phyloP scores from a whole-genome alignment of 2,329 filamentous ascomycete genomes.

The Aspergillus pseudoglaucus region DNA sequence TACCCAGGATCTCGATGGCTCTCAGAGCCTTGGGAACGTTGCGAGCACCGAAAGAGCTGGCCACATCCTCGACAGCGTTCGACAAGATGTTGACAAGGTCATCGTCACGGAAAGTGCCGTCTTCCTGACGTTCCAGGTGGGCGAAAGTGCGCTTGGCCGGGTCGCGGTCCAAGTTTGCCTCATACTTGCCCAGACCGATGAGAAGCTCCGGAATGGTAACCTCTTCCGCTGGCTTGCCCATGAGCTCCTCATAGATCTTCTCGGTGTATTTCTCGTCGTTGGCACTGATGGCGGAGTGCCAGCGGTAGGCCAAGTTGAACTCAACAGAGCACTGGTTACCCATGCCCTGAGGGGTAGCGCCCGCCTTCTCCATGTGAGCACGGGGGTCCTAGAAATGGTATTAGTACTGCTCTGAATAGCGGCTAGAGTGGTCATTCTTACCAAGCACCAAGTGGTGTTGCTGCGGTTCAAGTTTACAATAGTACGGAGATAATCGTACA shows the following conservation, averaged over 20 bases:
- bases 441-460: conserved; percentile 71
- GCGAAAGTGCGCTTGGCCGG: conserved; percentile 64
- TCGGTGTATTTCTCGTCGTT: conserved; percentile 78
- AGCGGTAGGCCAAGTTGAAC: conserved; percentile 83
- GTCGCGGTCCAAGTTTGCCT: conserved; percentile 56
- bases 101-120: conserved; percentile 69
- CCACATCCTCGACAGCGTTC: conserved; percentile 64
- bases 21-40: conserved; percentile 69
- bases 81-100: conserved; percentile 66
- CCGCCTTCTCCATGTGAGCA: conserved; percentile 55
- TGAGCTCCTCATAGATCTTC: conserved; percentile 57
- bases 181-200: conserved; percentile 57
- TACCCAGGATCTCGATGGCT: conserved; percentile 72
- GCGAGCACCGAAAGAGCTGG: conserved; percentile 60
- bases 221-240: conserved; percentile 53
- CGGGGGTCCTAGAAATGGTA: conserved; percentile 55
- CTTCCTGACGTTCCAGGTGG: conserved; percentile 55
- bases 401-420: background rate
- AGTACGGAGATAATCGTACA: conserved; percentile 72
- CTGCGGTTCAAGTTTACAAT: conserved; percentile 66
- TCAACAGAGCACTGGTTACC: conserved; percentile 82
- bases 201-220: conserved; percentile 58
- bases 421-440: conserved; percentile 2
- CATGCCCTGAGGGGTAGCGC: conserved; percentile 61
- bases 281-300: conserved; percentile 72